phyloP scores from a whole-genome alignment of 768 basidiomycete species.

The Mycena epipterygia region DNA sequence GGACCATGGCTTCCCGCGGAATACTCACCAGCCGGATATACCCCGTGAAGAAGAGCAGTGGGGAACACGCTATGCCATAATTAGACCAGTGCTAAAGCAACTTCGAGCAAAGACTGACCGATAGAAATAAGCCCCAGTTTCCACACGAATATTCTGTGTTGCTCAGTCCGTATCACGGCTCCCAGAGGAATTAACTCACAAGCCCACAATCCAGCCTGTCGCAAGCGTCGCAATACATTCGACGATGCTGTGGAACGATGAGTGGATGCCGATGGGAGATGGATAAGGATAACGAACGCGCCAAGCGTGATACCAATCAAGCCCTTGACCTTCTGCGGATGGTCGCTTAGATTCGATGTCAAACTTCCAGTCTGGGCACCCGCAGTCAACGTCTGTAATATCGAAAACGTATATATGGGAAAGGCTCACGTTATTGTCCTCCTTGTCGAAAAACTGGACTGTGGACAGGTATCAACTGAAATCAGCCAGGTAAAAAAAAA shows the following conservation, averaged over 20 bases:
- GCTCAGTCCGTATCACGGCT: conserved; percentile 54
- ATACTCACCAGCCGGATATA: conserved; percentile 83
- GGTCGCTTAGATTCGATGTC: conserved; percentile 84
- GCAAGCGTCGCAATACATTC: conserved; percentile 80
- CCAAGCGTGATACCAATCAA: conserved; percentile 91
- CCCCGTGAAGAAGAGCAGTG: conserved; percentile 76
- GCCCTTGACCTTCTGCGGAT: conserved; percentile 91
- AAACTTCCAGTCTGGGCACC: conserved; percentile 69
- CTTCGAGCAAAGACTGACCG: conserved; percentile 54
- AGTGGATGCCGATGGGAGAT: background rate
- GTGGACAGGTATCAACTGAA: conserved; percentile 16
- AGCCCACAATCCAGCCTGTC: conserved; percentile 83
- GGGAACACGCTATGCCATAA: conserved; percentile 76
- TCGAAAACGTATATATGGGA: too few relatives aligned
- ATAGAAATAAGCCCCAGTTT: conserved; percentile 87
- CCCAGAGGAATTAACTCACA: conserved; percentile 82
- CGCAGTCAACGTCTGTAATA: background rate
- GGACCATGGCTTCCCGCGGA: background rate
- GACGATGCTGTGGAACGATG: conserved; percentile 66
- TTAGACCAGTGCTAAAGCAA: too few relatives aligned
- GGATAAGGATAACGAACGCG: conserved; percentile 58
- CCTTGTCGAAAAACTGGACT: conserved; percentile 92
- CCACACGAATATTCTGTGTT: conserved; percentile 68
- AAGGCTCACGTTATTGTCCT: conserved; percentile 70
- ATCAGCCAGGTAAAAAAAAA: too few relatives aligned